Evolutionary conservation across 495 filamentous ascomycete genomes (phyloP).

Genomic region (Entonaema liquescens): DNA sequence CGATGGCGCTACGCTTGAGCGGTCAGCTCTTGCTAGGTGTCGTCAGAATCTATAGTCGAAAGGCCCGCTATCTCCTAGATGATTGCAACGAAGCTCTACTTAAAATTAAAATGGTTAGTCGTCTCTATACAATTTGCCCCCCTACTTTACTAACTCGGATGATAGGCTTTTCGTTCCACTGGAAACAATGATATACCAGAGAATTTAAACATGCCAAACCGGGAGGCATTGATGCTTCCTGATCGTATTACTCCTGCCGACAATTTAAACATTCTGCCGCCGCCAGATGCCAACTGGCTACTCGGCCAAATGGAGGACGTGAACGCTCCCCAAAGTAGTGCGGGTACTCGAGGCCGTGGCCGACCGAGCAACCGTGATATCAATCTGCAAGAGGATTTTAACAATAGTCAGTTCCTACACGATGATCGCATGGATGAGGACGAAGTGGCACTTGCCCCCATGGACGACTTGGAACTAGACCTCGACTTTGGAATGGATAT

Average conservation of each 20-base stretch:
- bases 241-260: constrained; percentile 91
- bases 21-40: constrained; percentile 95
- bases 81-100: constrained; percentile 96
- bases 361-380: constrained; percentile 71
- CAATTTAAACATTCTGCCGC: constrained; percentile 70
- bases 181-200: constrained; percentile 83
- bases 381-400: constrained; percentile 66
- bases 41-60: constrained; percentile 95
- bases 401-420: constrained; percentile 73
- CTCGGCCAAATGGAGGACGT: constrained; percentile 70
- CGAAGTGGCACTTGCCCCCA: constrained; percentile 58
- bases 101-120: constrained; percentile 94
- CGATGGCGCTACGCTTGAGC: constrained; percentile 92
- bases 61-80: constrained; percentile 93
- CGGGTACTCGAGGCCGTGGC: constrained; percentile 56
- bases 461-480: constrained; percentile 64
- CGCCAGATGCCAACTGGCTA: constrained; percentile 78
- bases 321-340: constrained; percentile 54
- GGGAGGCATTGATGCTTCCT: constrained; percentile 78
- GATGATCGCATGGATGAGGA: constrained; percentile 67
- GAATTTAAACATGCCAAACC: constrained; percentile 67
- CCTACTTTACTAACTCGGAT: constrained; percentile 45
- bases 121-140: constrained; percentile 16
- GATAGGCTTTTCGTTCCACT: constrained; percentile 77
- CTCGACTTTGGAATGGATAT: constrained; percentile 68